These are phyloP conservation scores for Cystobasidium ongulense DNA, from an alignment of 768 basidiomycete species.

Conservation along the genomic window DNA sequence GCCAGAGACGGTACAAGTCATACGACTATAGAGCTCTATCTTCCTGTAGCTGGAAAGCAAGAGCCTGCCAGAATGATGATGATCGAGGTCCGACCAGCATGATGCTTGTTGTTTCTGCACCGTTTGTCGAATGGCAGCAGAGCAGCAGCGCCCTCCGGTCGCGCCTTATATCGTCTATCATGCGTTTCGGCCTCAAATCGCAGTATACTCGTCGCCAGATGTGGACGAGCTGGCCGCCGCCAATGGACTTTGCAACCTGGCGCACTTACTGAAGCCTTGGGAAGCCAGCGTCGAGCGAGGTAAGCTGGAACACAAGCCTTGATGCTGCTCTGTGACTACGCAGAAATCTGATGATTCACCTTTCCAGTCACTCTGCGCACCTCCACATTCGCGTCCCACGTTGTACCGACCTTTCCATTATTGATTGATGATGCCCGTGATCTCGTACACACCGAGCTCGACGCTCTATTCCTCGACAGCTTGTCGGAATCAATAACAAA, in stretches of 20 bases:
- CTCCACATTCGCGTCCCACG: constrained; percentile 28
- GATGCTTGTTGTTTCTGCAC: not conserved
- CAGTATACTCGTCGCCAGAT: constrained; percentile 18
- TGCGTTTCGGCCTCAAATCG: constrained; percentile 23
- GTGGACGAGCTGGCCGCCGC: constrained; percentile 18
- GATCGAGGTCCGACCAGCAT: not conserved
- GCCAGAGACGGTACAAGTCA: not conserved
- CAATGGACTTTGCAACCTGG: constrained; percentile 26
- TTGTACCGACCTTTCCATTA: constrained; percentile 26
- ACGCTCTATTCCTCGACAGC: constrained; percentile 29
- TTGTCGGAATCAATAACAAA: constrained; percentile 14
- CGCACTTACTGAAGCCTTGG: constrained; percentile 31
- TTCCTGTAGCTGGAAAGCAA: not conserved
- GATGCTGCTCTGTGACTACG: not conserved
- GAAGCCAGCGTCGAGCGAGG: constrained; percentile 25
- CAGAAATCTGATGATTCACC: not conserved
- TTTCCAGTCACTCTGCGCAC: constrained; percentile 31
- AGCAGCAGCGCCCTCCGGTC: constrained; percentile 17
- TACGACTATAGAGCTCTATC: not conserved
- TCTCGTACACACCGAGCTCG: constrained; percentile 27
- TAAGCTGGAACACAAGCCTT: not conserved
- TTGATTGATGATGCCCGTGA: constrained; percentile 21
- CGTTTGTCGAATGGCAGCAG: not conserved
- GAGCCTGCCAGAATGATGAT: not conserved
- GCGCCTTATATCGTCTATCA: constrained; percentile 15